Evolutionary conservation across 1,284 basidiomycete species (phyloP).

Genomic region (Trichosporon ovoides): DNA sequence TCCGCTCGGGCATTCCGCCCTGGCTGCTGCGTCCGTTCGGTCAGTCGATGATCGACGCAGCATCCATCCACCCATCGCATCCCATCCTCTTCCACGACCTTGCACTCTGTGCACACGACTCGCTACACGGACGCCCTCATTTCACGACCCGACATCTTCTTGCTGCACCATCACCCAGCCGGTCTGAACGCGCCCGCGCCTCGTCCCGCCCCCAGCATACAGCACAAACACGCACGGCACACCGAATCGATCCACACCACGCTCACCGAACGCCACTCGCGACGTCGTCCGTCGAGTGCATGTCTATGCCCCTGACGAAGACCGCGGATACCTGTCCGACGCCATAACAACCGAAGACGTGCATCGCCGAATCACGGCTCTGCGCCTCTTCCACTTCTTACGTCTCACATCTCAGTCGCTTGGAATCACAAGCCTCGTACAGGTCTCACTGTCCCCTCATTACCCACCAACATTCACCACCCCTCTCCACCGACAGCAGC

Average conservation of each 20-base stretch:
- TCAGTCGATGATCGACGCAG: constrained; percentile 2
- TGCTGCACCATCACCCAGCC: background rate
- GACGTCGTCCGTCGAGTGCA: background rate
- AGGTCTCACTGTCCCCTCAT: background rate
- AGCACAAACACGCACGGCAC: background rate
- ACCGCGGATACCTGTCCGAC: no score
- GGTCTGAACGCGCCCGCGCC: background rate
- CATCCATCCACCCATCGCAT: background rate
- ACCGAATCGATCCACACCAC: background rate
- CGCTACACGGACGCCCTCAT: background rate
- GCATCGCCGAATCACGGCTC: background rate
- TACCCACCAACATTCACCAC: background rate
- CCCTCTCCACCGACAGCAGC: no score
- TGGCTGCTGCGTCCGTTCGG: background rate
- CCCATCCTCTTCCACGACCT: background rate
- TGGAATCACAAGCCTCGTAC: background rate
- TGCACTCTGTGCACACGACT: background rate
- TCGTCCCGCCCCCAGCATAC: background rate
- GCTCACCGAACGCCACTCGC: background rate
- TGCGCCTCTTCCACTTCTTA: background rate
- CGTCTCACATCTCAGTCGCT: background rate
- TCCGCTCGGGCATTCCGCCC: background rate
- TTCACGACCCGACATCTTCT: no score
- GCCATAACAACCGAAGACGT: no score
- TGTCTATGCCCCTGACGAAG: no score